Conservation (phyloP, 163 green algal genomes). For the Scenedesmus sp. region DNA sequence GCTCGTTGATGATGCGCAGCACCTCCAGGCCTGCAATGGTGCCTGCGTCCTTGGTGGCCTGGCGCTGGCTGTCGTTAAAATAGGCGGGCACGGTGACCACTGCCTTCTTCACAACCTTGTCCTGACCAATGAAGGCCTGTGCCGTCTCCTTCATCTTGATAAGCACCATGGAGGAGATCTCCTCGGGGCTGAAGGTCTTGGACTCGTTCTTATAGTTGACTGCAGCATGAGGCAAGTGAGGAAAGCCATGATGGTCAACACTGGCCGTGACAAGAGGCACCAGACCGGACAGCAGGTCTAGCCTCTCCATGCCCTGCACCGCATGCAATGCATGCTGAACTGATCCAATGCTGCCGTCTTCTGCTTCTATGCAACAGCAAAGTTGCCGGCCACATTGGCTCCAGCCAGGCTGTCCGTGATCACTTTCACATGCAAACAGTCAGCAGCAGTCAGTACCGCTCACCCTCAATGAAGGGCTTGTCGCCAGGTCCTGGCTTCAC, state of each 20-base stretch:
- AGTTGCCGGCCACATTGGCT: not conserved
- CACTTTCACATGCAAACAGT: not conserved
- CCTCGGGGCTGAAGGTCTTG: conserved; percentile 93
- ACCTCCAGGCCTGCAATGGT: conserved; percentile 94
- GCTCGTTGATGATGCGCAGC: conserved; percentile 99
- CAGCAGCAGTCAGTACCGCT: not conserved
- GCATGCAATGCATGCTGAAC: too few species aligned
- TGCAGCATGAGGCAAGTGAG: conserved; percentile 44
- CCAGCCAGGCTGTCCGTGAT: too few species aligned
- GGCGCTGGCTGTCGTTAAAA: conserved; percentile 98
- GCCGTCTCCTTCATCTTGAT: conserved; percentile 84
- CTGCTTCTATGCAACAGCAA: too few species aligned
- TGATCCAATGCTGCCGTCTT: not conserved
- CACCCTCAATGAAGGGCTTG: conserved; percentile 85
- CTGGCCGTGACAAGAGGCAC: too few species aligned
- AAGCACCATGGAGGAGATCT: conserved; percentile 95
- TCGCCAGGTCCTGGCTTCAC: conserved; percentile 81
- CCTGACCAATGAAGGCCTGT: conserved; percentile 86
- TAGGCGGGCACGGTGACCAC: conserved; percentile 99
- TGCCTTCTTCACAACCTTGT: conserved; percentile 89
- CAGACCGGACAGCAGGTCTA: too few species aligned
- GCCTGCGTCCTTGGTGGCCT: conserved; percentile 92
- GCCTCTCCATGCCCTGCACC: too few species aligned
- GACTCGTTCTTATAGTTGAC: conserved; percentile 88
- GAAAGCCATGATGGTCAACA: not conserved